Conservation (phyloP, 495 filamentous ascomycete species). For the Tuber indicum region DNA sequence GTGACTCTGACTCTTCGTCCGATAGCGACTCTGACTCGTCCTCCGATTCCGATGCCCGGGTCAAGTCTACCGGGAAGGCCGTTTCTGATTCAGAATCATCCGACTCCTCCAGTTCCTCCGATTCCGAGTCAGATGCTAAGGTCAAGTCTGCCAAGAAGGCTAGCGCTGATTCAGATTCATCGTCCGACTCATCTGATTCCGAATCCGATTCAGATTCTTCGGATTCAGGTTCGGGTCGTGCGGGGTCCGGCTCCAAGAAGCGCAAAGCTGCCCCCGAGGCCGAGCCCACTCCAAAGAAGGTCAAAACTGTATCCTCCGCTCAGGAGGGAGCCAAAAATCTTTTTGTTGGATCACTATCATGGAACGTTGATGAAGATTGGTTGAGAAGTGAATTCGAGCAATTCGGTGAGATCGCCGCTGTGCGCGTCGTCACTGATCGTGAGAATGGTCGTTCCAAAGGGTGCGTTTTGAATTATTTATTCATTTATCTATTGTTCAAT, state of each 20-base stretch:
- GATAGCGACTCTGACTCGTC: conserved; percentile 42
- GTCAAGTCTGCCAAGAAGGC: conserved; percentile 42
- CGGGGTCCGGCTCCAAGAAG: conserved; percentile 62
- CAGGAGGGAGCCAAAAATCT: conserved; percentile 63
- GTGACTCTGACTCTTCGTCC: too few relatives aligned
- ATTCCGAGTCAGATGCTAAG: conserved; percentile 44
- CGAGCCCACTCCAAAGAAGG: conserved; percentile 65
- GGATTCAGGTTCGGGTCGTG: conserved; percentile 45
- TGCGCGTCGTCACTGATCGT: conserved; percentile 77
- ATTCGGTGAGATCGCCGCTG: conserved; percentile 68
- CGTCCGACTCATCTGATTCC: conserved; percentile 39
- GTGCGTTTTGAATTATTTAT: conserved; percentile 44
- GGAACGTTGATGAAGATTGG: conserved; percentile 90
- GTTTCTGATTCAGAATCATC: conserved; percentile 37
- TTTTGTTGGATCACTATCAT: conserved; percentile 90
- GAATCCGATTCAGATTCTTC: conserved; percentile 49
- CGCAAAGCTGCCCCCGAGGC: conserved; percentile 72
- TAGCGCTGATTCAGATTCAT: conserved; percentile 26
- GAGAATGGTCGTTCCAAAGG: conserved; percentile 80
- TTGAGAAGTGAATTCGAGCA: conserved; percentile 77
- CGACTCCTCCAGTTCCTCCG: conserved; percentile 39
- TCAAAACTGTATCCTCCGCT: conserved; percentile 57
- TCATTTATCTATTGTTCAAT: background rate
- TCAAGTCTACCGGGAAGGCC: conserved; percentile 40
- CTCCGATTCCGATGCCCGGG: conserved; percentile 47